A percentile compares a stretch with the other conserved stretches of the same genome.
Conservation (phyloP, 2,329 filamentous ascomycete genomes). For the Allantophomopsis cytisporea region DNA sequence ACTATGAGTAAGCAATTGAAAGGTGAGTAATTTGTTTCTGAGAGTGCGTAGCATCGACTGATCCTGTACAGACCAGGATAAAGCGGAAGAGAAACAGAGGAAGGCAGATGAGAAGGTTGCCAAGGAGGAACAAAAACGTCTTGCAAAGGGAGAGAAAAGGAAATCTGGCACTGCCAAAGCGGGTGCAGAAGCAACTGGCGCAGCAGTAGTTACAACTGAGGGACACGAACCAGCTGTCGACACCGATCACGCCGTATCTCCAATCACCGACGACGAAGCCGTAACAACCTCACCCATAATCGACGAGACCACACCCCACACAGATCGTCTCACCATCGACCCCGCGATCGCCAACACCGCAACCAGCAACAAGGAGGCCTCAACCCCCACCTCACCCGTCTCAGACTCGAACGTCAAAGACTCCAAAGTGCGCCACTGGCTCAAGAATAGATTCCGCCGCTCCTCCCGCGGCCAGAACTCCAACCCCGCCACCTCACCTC, state of each 20-base stretch:
- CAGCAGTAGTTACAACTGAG: conserved; percentile 1
- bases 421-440: conserved; percentile 31
- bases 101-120: conserved; percentile 36
- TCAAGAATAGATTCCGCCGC: conserved; percentile 36
- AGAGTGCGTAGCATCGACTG: neutral
- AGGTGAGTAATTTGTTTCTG: conserved; percentile 30
- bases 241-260: neutral
- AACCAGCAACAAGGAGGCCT: conserved; percentile 5
- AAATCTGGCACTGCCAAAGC: conserved; percentile 23
- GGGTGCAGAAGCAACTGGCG: conserved; percentile 1
- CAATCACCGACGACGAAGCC: conserved; percentile 1
- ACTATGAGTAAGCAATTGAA: conserved; percentile 40
- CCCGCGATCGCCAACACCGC: too few relatives aligned
- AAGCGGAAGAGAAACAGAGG: conserved; percentile 23
- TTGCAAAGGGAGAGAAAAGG: conserved; percentile 36
- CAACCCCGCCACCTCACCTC: conserved; percentile 1
- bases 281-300: neutral
- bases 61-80: conserved; percentile 21
- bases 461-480: conserved; percentile 10
- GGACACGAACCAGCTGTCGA: conserved; percentile 2
- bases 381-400: conserved; percentile 8
- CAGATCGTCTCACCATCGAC: neutral
- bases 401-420: conserved; percentile 8
- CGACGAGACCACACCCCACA: conserved; percentile 7
- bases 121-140: conserved; percentile 37